Base-by-base conservation (phyloP, 2,329 filamentous ascomycete species). In the Penicillium sp. region DNA sequence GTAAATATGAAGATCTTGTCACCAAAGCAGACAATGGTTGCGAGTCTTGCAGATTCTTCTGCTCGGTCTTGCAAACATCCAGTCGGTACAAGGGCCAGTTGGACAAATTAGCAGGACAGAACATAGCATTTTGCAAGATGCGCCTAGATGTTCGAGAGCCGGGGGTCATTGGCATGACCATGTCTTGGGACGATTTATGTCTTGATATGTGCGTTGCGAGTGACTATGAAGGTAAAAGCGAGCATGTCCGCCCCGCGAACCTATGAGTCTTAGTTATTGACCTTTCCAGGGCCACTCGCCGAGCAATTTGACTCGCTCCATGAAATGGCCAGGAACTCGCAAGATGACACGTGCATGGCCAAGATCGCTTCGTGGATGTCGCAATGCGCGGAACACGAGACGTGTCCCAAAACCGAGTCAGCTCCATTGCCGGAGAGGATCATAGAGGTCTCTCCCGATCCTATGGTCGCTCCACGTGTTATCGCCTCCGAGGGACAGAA, bases 141-240 rank as follows among this genome's bases (percentile, higher is more conserved):
- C 51, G 51, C 25, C 51, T 35, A 22, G 51, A 54, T 35, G 51
- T 38, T 11, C 43, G 38, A 54, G 38, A 54, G 37, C 14, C 22
- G 25, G 51, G 51, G 7, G 7, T 20, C 22, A 20, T 54, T 14
- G 51, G 51, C 14, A 54, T 43, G 51, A 54, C 51, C 20, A 54
- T 54, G 38, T 43, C 51, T 14, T 41, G 17, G 37, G 51, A 54
- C 25, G 51, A 54, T 43, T 42, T 28, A 15, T 54, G 51, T 20
- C 38, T 43, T 22, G 51, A 54, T 14, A 54, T 54, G 51, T 54
- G 51, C 17, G 51, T 54, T 54, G 38, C 38, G 7, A 43, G 22
- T 43, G 38, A 43, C 25, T 54, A 43, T 34, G 14, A 17, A 20
- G 51, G 51, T 54, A 17, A 20, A 6, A 20, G 38, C 22, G 22